Evolutionary conservation across 139 green algal species (phyloP).

Genomic region (Chlorella ohadii): DNA sequence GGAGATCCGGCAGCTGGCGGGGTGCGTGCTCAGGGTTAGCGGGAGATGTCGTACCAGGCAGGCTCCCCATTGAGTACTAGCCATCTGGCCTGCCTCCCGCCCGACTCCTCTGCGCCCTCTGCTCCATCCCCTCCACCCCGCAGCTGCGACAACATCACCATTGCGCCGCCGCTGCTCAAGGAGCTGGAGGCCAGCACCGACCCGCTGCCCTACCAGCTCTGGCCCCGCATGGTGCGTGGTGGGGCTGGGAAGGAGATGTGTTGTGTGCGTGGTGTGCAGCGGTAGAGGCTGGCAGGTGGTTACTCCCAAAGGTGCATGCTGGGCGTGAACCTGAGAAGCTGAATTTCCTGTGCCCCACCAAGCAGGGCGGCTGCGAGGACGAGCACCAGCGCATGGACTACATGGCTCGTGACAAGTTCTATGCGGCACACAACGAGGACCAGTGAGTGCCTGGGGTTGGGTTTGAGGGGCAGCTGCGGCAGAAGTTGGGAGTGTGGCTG

Average conservation of each 20-base stretch:
- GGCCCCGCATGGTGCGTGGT: slow-evolving; percentile 47
- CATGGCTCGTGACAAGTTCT: slow-evolving; percentile 60
- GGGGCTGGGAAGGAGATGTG: background rate
- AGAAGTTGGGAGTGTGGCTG: no score
- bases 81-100: no score
- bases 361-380: slow-evolving; percentile 42
- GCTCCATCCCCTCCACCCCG: background rate
- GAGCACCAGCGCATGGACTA: slow-evolving; percentile 38
- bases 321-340: no score
- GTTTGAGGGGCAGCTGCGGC: no score
- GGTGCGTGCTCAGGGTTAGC: no score
- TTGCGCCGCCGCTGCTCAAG: slow-evolving; percentile 81
- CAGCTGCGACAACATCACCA: slow-evolving; percentile 91
- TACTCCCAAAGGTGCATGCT: no score
- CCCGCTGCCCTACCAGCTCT: slow-evolving; percentile 77
- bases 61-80: no score
- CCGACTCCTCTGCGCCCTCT: background rate
- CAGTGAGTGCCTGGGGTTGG: slow-evolving; percentile 1
- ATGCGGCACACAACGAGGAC: slow-evolving; percentile 72
- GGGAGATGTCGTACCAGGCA: no score
- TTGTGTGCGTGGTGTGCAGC: no score
- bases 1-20: slow-evolving; percentile 87
- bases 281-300: no score
- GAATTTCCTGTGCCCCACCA: background rate
- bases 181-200: slow-evolving; percentile 79